Evolutionary conservation across 495 filamentous ascomycete genomes (phyloP), one percentile per base, ranked within the genome.

Genomic region (Stereocaulon alpinum): DNA sequence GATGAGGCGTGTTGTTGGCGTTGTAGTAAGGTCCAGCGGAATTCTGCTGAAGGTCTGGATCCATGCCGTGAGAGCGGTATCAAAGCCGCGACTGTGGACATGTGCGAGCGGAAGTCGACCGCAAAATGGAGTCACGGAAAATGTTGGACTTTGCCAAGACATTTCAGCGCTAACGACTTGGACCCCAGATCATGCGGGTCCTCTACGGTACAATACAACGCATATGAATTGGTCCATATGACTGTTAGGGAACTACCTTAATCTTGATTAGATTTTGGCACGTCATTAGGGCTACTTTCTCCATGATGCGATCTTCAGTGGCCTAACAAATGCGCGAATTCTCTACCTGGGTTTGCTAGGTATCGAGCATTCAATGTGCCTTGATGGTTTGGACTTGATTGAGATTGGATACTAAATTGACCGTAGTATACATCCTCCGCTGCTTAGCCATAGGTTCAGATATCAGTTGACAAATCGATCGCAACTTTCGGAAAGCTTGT

Each of bases 1-100:
- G 42, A 27, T 40, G 58, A 51, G 58, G 20, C 6, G 18, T 40
- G 6, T 47, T 60, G 29, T 32, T 15, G 24, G 53, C 58, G 54
- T 54, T 60, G 37, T 60, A 60, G 14, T 60, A 60, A 9, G 58
- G 58, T 40, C 58, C 50, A 17, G 41, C 50, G 41, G 40, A n/a
- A 52, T 40, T 54, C 41, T 53, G 49, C 48, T 60, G 58, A 2
- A 29, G n/a, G 24, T 60, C 58, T 24, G 48, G 49, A 55, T 41
- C 47, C 24, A 41, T 59, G 34, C 29, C 49, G 45, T 32, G 30
- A 14, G 40, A 30, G 49, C 49, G 49, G 49, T 52, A 52, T 52
- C 49, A 52, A 52, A 52, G 49, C 49, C 49, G 49, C 34, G 47
- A 50, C 34, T 37, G 5, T 37, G 32, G 32, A 37, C 32, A 6